Evolutionary conservation across 768 basidiomycete genomes (phyloP), one percentile per base, ranked within the genome.

Genomic region (Boletellus ananiceps): DNA sequence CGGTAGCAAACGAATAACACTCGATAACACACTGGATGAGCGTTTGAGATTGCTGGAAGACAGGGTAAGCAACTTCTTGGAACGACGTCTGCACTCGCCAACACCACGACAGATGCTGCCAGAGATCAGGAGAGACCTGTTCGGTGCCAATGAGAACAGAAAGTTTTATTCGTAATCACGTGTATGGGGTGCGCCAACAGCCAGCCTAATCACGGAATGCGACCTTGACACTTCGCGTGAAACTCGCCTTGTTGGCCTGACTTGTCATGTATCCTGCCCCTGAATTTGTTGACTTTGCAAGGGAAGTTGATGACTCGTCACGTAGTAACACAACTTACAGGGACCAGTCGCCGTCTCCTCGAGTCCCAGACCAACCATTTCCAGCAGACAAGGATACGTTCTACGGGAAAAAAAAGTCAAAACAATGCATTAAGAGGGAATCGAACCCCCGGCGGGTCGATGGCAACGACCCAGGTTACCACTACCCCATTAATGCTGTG

Each of bases 11-110:
- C 81, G 91, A 44, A 97, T 97, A 66, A 86, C 82, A 18, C 77
- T 99, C 19, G 89, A 98, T 69, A 98, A 99, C 64, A 93, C 94
- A 2, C 74, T 99, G 44, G 94, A 95, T 58, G 93, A 97, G 68
- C 79, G 95, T 40, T 69, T 99, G 62, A 78, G 84, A 56, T 68
- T 98, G 56, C 72, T 99, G 35, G 93, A 97, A 70, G 91, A 96
- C 63, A 79, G 87, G 71, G 93, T 91, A 55, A 54, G 83, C 69
- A 9, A 13, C 25, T 25, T n/a, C 18, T n/a, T 29, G 37, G 5
- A 23, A n/a, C 13, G 11, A 45, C 15, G 7, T 33, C 19, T 29
- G 29, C 13, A 5, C 11, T 16, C 8, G 27, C 39, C 53, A 19
- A 62, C n/a, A 18, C n/a, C 32, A 18, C 42, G 18, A 23, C 18